phyloP scores from a whole-genome alignment of 441 rosid species.

The Hura crepitans region DNA sequence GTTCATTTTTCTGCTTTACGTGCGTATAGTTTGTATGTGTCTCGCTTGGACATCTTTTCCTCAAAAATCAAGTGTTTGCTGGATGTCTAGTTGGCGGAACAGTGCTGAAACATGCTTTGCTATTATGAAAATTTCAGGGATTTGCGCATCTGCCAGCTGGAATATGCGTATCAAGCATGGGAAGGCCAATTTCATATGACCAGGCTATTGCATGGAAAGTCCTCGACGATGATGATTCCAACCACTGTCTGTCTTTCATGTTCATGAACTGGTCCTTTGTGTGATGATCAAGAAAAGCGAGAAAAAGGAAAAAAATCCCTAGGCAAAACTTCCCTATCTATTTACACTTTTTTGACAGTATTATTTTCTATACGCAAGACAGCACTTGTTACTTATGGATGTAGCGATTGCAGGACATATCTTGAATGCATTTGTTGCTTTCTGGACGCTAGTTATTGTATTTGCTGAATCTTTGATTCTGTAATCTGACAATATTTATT shows the following conservation, averaged over 20 bases:
- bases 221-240: constrained; percentile 60
- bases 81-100: background rate
- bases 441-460: background rate
- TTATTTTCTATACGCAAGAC: background rate
- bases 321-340: constrained; percentile 24
- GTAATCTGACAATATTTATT: background rate
- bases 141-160: constrained; percentile 69
- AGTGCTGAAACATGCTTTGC: background rate
- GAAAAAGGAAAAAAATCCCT: background rate
- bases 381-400: constrained; percentile 5
- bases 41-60: background rate
- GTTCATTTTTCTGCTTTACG: background rate
- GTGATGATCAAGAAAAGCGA: constrained; percentile 29
- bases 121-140: constrained; percentile 41
- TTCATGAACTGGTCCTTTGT: constrained; percentile 84
- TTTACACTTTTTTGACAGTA: constrained; percentile 20
- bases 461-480: constrained; percentile 4
- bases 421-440: constrained; percentile 15
- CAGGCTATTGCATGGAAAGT: constrained; percentile 85
- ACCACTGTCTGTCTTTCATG: constrained; percentile 80
- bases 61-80: background rate
- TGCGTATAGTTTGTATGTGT: no score
- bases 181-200: constrained; percentile 70
- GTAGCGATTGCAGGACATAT: constrained; percentile 17
- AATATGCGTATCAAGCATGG: constrained; percentile 79